These are phyloP conservation scores for Graphium sp. DNA, from an alignment of 2,329 filamentous ascomycete genomes.

Conservation along the genomic window DNA sequence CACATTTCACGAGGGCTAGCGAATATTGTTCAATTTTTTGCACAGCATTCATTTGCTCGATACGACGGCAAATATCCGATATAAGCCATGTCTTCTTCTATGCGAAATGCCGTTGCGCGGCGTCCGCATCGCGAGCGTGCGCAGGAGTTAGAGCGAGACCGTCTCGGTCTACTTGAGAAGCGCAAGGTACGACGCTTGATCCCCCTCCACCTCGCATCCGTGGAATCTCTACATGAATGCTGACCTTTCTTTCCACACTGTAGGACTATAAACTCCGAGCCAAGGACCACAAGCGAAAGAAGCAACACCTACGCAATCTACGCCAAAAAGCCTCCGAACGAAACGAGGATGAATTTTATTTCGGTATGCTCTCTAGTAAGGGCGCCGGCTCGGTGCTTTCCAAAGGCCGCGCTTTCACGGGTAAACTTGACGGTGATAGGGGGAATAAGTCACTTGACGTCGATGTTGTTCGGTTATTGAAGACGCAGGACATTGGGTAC, in stretches of 20 bases:
- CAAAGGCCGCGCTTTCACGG: conserved; percentile 31
- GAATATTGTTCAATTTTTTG: conserved; percentile 90
- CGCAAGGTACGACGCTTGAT: conserved; percentile 47
- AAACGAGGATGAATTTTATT: conserved; percentile 61
- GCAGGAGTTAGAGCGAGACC: conserved; percentile 66
- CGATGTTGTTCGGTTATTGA: conserved; percentile 44
- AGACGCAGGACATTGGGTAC: conserved; percentile 54
- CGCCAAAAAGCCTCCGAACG: conserved; percentile 44
- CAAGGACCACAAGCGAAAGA: conserved; percentile 49
- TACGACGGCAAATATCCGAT: neutral
- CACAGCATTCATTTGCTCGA: conserved; percentile 29
- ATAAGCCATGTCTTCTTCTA: conserved; percentile 30
- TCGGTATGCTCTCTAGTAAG: conserved; percentile 47
- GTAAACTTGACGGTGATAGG: conserved; percentile 38
- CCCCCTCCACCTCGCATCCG: conserved; percentile 2
- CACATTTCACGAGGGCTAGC: too few species aligned
- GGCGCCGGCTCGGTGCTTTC: conserved; percentile 33
- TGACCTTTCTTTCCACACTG: conserved; percentile 1
- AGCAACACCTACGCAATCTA: conserved; percentile 39
- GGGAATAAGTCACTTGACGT: conserved; percentile 37
- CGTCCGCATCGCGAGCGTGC: conserved; percentile 82
- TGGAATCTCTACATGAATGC: neutral
- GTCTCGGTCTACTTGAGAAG: conserved; percentile 88
- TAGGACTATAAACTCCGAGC: conserved; percentile 50
- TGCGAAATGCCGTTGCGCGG: conserved; percentile 53